Evolutionary conservation across 2,329 filamentous ascomycete species (phyloP).

Genomic region (Herpotrichia juniperi): DNA sequence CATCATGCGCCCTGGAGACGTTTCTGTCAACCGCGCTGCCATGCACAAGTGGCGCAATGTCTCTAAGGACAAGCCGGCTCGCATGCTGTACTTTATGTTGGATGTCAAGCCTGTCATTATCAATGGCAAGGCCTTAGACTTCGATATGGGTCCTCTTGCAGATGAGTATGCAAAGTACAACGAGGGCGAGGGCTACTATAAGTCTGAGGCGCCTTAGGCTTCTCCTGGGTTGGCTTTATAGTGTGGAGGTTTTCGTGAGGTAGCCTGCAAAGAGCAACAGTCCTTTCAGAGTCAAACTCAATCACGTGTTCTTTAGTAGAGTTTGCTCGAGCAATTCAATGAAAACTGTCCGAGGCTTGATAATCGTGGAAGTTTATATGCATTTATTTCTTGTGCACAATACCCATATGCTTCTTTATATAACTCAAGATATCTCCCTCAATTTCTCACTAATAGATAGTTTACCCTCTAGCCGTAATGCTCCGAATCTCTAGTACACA

Average conservation of each 20-base stretch:
- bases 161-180: slow-evolving; percentile 24
- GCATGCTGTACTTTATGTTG: slow-evolving; percentile 41
- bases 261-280: neutral
- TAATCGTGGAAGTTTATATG: too few species aligned
- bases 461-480: too few species aligned
- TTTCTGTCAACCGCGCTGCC: slow-evolving; percentile 42
- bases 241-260: slow-evolving; percentile 2
- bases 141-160: slow-evolving; percentile 40
- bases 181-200: neutral
- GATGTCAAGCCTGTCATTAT: slow-evolving; percentile 29
- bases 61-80: slow-evolving; percentile 32
- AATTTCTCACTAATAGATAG: too few species aligned
- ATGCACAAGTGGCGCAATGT: slow-evolving; percentile 46
- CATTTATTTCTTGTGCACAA: too few species aligned
- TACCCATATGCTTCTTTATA: too few species aligned
- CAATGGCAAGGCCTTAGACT: slow-evolving; percentile 2
- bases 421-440: neutral
- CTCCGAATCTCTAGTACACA: too few species aligned
- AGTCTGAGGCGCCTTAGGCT: neutral
- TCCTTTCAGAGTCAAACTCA: too few species aligned
- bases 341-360: too few species aligned
- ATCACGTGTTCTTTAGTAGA: too few species aligned
- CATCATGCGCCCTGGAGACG: slow-evolving; percentile 40
- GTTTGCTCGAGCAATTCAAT: too few species aligned
- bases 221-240: neutral